Conservation (phyloP, 305 asterid genomes). For the Fraxinus baroniana region DNA sequence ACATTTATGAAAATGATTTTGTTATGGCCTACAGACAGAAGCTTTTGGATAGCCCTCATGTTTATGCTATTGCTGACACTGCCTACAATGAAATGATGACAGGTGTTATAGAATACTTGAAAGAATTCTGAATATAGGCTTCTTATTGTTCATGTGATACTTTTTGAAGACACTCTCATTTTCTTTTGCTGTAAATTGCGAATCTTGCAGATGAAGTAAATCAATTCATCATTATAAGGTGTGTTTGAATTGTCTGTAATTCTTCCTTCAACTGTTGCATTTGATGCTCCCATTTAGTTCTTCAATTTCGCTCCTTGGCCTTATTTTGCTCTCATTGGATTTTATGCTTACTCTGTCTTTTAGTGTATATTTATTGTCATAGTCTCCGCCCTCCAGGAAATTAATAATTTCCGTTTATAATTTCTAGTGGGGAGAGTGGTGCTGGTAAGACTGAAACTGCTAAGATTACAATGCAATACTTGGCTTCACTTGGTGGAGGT, state of each 20-base stretch:
- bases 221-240: conserved; percentile 95
- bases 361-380: not conserved
- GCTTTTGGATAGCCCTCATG: conserved; percentile 80
- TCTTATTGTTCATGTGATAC: conserved; percentile 17
- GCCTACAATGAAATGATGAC: conserved; percentile 79
- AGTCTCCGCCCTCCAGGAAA: not conserved
- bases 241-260: conserved; percentile 27
- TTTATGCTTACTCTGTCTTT: conserved; percentile 12
- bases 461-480: conserved; percentile 70
- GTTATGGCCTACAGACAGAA: conserved; percentile 63
- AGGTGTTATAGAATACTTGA: conserved; percentile 50
- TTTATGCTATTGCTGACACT: conserved; percentile 69
- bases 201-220: conserved; percentile 63
- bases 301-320: conserved; percentile 14
- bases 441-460: conserved; percentile 98
- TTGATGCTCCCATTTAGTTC: conserved; percentile 19
- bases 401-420: conserved; percentile 28
- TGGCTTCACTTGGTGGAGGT: conserved; percentile 77
- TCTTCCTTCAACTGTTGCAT: conserved; percentile 17
- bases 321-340: conserved; percentile 1
- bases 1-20: conserved; percentile 57
- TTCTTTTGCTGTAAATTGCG: conserved; percentile 24
- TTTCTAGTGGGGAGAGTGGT: conserved; percentile 89
- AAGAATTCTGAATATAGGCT: conserved; percentile 22
- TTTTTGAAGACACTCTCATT: conserved; percentile 13